phyloP scores from a whole-genome alignment of 202 grass and related monocot genomes.

The Miscanthus sacchariflorus region DNA sequence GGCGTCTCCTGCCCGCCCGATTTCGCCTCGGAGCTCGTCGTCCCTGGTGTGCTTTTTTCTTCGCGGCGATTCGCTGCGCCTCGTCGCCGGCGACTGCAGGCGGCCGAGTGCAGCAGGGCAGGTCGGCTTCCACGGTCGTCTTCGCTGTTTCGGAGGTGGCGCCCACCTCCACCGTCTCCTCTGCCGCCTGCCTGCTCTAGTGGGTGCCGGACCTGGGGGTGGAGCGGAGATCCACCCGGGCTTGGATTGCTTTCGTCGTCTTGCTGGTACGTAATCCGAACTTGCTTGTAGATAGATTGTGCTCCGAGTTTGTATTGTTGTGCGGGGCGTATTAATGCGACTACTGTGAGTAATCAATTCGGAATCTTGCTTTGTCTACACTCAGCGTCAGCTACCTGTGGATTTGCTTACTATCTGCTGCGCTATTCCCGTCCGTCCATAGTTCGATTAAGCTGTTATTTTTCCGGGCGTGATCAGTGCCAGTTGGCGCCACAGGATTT shows the following conservation, averaged over 20 bases:
- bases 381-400: background rate
- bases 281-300: background rate
- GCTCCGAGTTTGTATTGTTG: background rate
- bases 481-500: background rate
- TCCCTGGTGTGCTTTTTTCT: background rate
- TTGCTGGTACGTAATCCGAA: background rate
- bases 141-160: background rate
- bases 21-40: background rate
- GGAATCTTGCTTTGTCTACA: constrained; percentile 13
- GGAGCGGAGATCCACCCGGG: constrained; percentile 30
- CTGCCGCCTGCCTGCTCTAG: background rate
- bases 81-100: background rate
- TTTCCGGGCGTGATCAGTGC: background rate
- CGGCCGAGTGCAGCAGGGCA: background rate
- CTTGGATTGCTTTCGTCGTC: background rate
- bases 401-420: background rate
- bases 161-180: background rate
- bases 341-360: background rate
- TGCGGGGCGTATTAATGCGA: background rate
- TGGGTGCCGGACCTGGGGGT: background rate
- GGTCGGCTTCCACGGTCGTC: background rate
- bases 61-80: background rate
- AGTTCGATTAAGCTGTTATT: background rate
- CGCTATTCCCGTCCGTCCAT: background rate
- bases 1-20: background rate